Base-by-base conservation (phyloP, 2,329 filamentous ascomycete species). In the Cladosporium cucumerinum region DNA sequence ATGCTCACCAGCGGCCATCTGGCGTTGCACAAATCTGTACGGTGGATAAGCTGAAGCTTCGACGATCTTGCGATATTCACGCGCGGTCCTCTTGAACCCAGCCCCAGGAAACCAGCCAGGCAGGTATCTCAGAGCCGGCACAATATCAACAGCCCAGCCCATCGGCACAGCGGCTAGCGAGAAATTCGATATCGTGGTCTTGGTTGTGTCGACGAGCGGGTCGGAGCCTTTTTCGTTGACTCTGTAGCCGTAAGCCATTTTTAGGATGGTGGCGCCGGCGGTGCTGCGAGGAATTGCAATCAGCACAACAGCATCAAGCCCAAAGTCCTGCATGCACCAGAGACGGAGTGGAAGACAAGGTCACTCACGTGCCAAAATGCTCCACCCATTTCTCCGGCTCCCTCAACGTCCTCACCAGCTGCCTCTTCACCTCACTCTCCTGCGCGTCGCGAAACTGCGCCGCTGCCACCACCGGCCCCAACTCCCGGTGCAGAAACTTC, bases 101-200 rank as follows among this genome's bases (percentile, higher is more conserved):
- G 79, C 75, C 0, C 81, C 81, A 1, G 81, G 82, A 25, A 80
- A 69, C 77, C 81, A 81, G 2, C 78, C 72, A 0, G 82, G 81
- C 0, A 82, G 49, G 64, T 80, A 73, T 72, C 75, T 68, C 76
- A 80, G 67, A 46, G 76, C 77, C 1, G 82, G 82, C 1, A 84
- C 66, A 0, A 79, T 71, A 63, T 84, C 82, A 3, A 84, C 81
- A 7, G 57, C 54, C 54, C 32, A 57, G 5, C n/a, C 30, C 28
- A 34, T 36, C 10, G 54, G 54, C 16, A 57, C 54, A 39, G 30
- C 28, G n/a, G 54, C 54, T 3, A 25, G n/a, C 32, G 54, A 39
- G 21, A 57, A 34, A 18, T 57, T 21, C 32, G n/a, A 25, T 14
- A 39, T 36, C 18, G 14, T 36, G 14, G 23, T 16, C 3, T 36